These are phyloP conservation scores for Penstemon davidsonii DNA, from an alignment of 257 asterid species.

Conservation along the genomic window DNA sequence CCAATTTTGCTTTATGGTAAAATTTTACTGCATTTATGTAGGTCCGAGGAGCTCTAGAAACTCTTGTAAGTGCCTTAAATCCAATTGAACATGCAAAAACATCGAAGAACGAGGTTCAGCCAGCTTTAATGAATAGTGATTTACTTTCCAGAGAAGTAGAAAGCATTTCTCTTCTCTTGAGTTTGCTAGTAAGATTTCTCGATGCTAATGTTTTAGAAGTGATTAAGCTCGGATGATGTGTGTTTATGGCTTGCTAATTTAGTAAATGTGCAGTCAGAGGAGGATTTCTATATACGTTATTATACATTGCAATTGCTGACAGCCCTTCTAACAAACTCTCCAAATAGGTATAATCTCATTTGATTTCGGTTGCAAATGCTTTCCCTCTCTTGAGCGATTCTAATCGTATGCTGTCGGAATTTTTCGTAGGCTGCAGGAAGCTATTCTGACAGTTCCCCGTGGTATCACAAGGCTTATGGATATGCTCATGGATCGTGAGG, in stretches of 20 bases:
- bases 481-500: conserved; percentile 99
- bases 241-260: conserved; percentile 34
- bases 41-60: conserved; percentile 92
- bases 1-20: conserved; percentile 23
- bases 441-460: conserved; percentile 84
- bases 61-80: conserved; percentile 75
- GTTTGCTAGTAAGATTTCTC: conserved; percentile 70
- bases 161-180: conserved; percentile 81
- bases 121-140: conserved; percentile 84
- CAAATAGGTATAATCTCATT: conserved; percentile 54
- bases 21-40: conserved; percentile 37
- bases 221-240: conserved; percentile 20
- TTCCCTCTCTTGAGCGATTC: conserved; percentile 2
- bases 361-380: conserved; percentile 17
- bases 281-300: conserved; percentile 91
- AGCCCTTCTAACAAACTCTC: conserved; percentile 87
- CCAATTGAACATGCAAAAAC: conserved; percentile 65
- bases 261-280: conserved; percentile 70
- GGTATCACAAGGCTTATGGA: conserved; percentile 95
- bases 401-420: conserved; percentile 25
- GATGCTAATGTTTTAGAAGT: conserved; percentile 21
- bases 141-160: conserved; percentile 86
- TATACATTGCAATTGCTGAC: conserved; percentile 87
- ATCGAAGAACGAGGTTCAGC: conserved; percentile 73
- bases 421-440: conserved; percentile 84